Evolutionary conservation across 345 rosid genomes (phyloP), one percentile per base, ranked within the genome.

Genomic region (Corchorus capsularis): DNA sequence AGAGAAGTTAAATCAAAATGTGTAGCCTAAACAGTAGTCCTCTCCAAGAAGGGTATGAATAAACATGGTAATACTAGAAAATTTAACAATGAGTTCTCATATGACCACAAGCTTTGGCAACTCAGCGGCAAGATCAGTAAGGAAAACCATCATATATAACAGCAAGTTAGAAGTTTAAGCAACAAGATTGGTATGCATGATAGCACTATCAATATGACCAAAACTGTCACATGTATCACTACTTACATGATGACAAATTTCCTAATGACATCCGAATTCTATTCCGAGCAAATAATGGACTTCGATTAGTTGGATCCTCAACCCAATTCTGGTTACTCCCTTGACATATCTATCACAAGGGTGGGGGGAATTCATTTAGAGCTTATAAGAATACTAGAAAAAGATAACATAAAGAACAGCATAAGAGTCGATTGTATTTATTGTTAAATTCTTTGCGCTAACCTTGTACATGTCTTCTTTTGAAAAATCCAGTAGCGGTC

Each of bases 391-490:
- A 32, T 41, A 69, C 14, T 56, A 79, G 49, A 10, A 68, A 19
- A 50, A 67, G 49, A 63, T 39, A 65, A 56, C 50, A 56, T 19
- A 45, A 62, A 63, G 15, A 32, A 10, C 59, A 64, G 35, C 13
- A 20, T 15, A 39, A 57, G 54, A 61, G 34, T 5, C 4, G n/a
- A 35, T 67, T 34, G 17, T 12, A 73, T 72, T 73, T 52, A 50
- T 50, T 41, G 12, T 47, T 45, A 46, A 17, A 27, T 69, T 43
- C 43, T 79, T 63, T 15, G 8, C 34, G 66, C 77, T 61, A 63
- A 92, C 98, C 98, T 84, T 87, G 75, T 95, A 93, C 93, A 93
- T 72, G 77, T 92, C 96, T 82, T 87, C 92, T 79, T 95, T 95
- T 16, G 89, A 82, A 78, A 92, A 87, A 70, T 92, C 89, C 69